Percentiles rank a stretch among this genome's conserved stretches.
Evolutionary conservation across 2,329 filamentous ascomycete species (phyloP).

Genomic region (Aphanocladium album): DNA sequence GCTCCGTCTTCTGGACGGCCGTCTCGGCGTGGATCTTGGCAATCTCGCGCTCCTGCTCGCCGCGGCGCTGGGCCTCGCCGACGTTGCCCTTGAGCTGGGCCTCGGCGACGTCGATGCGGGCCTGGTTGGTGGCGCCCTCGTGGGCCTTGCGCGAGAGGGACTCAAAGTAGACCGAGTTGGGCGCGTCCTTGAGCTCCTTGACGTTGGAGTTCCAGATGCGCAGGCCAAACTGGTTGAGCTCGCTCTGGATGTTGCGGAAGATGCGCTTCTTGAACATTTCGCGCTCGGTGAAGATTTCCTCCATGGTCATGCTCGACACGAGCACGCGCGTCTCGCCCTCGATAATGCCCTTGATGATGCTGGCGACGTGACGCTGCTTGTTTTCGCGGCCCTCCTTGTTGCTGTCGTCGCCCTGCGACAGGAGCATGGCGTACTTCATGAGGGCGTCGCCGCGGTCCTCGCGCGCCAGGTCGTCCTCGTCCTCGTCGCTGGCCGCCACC

Average conservation of each 20-base stretch:
- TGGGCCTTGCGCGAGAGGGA: constrained; percentile 79
- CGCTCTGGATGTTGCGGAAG: constrained; percentile 69
- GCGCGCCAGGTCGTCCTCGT: constrained; percentile 24
- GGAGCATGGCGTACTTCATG: constrained; percentile 75
- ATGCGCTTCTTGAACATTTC: constrained; percentile 73
- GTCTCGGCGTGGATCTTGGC: constrained; percentile 85
- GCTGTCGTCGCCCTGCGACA: constrained; percentile 61
- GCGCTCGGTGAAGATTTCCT: constrained; percentile 77
- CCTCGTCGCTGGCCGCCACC: constrained; percentile 16
- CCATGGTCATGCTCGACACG: constrained; percentile 87
- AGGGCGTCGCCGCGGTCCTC: constrained; percentile 59
- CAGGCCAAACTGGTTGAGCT: constrained; percentile 75
- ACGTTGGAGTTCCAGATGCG: constrained; percentile 70
- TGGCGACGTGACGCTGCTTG: constrained; percentile 60
- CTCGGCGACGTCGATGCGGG: constrained; percentile 61
- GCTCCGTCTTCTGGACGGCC: constrained; percentile 76
- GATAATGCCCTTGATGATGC: constrained; percentile 86
- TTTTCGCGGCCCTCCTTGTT: constrained; percentile 34
- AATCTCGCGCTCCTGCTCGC: constrained; percentile 78
- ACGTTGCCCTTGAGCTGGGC: constrained; percentile 64
- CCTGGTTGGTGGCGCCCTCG: constrained; percentile 79
- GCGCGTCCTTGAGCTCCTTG: constrained; percentile 81
- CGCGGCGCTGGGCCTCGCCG: constrained; percentile 71
- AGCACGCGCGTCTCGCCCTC: constrained; percentile 82
- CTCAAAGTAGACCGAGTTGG: constrained; percentile 76